Conservation (phyloP, 2,329 filamentous ascomycete species). For the Cladosporium sp. region DNA sequence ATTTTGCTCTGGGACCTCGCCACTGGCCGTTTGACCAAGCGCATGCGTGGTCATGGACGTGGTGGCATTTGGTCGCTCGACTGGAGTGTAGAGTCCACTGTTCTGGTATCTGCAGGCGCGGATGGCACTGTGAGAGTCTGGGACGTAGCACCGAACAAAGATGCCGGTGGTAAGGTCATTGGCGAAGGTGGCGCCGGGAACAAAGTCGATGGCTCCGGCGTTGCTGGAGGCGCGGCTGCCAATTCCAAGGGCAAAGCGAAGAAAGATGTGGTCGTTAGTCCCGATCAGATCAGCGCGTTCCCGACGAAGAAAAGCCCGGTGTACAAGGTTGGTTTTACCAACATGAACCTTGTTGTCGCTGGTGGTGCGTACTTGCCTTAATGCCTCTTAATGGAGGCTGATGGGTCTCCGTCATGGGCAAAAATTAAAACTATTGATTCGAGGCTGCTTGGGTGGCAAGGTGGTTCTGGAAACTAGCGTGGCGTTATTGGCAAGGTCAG, state of each 20-base stretch:
- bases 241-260: conserved; percentile 60
- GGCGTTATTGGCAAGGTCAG: conserved; percentile 6
- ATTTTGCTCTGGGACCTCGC: conserved; percentile 93
- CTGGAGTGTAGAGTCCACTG: conserved; percentile 88
- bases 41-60: conserved; percentile 88
- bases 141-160: conserved; percentile 66
- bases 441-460: not conserved
- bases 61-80: conserved; percentile 90
- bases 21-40: conserved; percentile 82
- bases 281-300: conserved; percentile 92
- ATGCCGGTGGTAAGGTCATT: conserved; percentile 44
- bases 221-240: conserved; percentile 26
- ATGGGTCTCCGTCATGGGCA: no score
- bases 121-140: conserved; percentile 92
- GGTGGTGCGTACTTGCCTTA: conserved; percentile 65
- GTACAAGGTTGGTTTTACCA: conserved; percentile 86
- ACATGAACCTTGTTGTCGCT: conserved; percentile 90
- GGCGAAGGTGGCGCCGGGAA: conserved; percentile 46
- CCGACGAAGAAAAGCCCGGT: conserved; percentile 95
- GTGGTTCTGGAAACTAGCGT: conserved; percentile 4
- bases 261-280: conserved; percentile 84
- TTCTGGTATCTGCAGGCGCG: conserved; percentile 83
- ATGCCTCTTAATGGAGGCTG: conserved; percentile 1
- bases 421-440: no score
- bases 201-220: conserved; percentile 47